Base-by-base conservation (phyloP, 768 basidiomycete species). In the Serendipita indica region DNA sequence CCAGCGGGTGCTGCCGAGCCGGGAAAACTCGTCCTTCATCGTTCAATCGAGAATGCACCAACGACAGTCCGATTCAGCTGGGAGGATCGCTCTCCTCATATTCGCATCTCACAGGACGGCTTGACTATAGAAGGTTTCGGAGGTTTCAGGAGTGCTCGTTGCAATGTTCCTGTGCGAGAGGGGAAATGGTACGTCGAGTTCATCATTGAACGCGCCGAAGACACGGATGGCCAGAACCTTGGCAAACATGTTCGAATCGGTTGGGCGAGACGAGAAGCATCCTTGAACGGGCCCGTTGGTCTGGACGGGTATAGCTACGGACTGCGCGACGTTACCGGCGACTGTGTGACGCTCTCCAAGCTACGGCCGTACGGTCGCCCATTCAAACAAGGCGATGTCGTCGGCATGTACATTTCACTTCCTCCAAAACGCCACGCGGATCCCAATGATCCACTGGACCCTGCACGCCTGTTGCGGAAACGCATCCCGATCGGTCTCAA, bases 171-270 rank as follows among this genome's bases (percentile, higher is more conserved):
- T 0, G 77, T 98, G 20, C 76, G 89, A 22, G 82, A 92, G 64
- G 96, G 96, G 3, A 79, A 77, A 12, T 98, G 91, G 91, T 98
- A 92, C 69, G 81, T 92, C 76, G 96, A 99, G 73, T 80, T 94
- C 46, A 80, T 79, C 67, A 76, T 98, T 63, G 72, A 84, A 20
- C 77, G 79, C 39, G 84, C 86, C 0, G 86, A 86, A 1, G 66
- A 67, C 30, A 66, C 71, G 22, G 82, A 80, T 2, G 72, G 73
- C 62, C 62, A n/a, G 49, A 65, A 54, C 33, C 81, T 85, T 67
- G 88, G 84, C 25, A 79, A 87, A 57, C 84, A 97, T 71, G 84
- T 98, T 33, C 75, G 96, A 16, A 71, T 98, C 0, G 96, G 96
- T 1, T 94, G 90, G 82, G 94, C 81, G 2, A 74, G 96, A 35